These are phyloP conservation scores for Lupinus albus DNA, from an alignment of 306 rosid genomes.

Conservation along the genomic window DNA sequence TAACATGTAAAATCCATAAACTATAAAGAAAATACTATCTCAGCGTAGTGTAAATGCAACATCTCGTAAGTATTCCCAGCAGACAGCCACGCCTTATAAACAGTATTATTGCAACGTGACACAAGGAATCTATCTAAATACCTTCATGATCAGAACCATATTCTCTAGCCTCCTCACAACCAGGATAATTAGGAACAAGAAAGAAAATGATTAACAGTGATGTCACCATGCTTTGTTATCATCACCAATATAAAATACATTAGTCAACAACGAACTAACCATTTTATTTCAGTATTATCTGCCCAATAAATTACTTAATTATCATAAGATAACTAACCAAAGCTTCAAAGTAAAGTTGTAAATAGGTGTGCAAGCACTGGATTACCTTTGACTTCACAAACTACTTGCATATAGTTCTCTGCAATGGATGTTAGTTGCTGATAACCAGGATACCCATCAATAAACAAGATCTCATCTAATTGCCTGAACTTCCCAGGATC, in stretches of 20 bases:
- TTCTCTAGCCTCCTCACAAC: background rate
- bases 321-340: slow-evolving; percentile 6
- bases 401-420: slow-evolving; percentile 80
- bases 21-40: slow-evolving; percentile 14
- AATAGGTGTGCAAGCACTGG: slow-evolving; percentile 21
- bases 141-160: background rate
- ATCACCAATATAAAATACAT: slow-evolving; percentile 21
- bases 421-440: slow-evolving; percentile 63
- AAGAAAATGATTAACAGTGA: slow-evolving; percentile 2
- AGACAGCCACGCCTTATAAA: slow-evolving; percentile 24
- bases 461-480: slow-evolving; percentile 74
- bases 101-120: slow-evolving; percentile 3
- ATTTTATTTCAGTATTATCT: slow-evolving; percentile 24
- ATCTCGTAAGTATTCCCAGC: slow-evolving; percentile 1
- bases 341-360: slow-evolving; percentile 14
- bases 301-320: slow-evolving; percentile 17
- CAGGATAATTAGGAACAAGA: slow-evolving; percentile 18
- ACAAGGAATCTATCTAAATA: slow-evolving; percentile 7
- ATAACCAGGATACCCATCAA: slow-evolving; percentile 86
- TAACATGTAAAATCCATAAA: slow-evolving; percentile 21
- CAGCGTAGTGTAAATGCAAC: slow-evolving; percentile 4
- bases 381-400: slow-evolving; percentile 81
- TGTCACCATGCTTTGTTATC: background rate
- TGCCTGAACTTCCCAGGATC: slow-evolving; percentile 90
- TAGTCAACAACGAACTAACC: slow-evolving; percentile 26